Evolutionary conservation across 352 stramenopile genomes (phyloP).

Genomic region (Peronosclerospora sorghi): DNA sequence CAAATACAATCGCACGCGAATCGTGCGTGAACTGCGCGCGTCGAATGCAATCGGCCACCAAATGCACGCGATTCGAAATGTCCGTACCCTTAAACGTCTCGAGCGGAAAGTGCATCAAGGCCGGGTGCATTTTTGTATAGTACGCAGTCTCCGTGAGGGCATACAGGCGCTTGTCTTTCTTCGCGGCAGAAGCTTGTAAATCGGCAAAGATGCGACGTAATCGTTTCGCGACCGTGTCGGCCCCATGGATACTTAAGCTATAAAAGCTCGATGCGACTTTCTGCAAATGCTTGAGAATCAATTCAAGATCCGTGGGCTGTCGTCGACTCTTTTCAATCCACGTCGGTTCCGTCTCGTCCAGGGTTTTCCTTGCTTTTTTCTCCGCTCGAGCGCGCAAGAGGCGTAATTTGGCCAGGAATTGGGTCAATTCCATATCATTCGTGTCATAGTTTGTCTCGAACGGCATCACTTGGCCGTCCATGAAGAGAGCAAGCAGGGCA

Average conservation of each 20-base stretch:
- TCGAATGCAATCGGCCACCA: slow-evolving; percentile 36
- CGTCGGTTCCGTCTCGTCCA: slow-evolving; percentile 4
- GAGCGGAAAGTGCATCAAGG: slow-evolving; percentile 19
- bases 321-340: slow-evolving; percentile 14
- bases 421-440: slow-evolving; percentile 38
- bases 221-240: slow-evolving; percentile 22
- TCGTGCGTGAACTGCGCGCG: slow-evolving; percentile 35
- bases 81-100: slow-evolving; percentile 18
- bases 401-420: slow-evolving; percentile 38
- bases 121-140: slow-evolving; percentile 18
- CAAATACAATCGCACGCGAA: slow-evolving; percentile 71
- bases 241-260: slow-evolving; percentile 35
- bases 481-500: slow-evolving; percentile 11
- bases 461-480: slow-evolving; percentile 23
- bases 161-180: slow-evolving; percentile 19
- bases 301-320: slow-evolving; percentile 19
- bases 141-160: slow-evolving; percentile 23
- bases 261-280: slow-evolving; percentile 43
- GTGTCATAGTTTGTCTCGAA: slow-evolving; percentile 41
- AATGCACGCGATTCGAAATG: slow-evolving; percentile 45
- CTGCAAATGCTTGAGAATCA: slow-evolving; percentile 35
- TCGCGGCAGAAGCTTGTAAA: slow-evolving; percentile 11
- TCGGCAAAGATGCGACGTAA: slow-evolving; percentile 26
- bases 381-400: slow-evolving; percentile 12
- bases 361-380: slow-evolving; percentile 1